Conservation (phyloP, 306 rosid species). For the Vigna trinervia region DNA sequence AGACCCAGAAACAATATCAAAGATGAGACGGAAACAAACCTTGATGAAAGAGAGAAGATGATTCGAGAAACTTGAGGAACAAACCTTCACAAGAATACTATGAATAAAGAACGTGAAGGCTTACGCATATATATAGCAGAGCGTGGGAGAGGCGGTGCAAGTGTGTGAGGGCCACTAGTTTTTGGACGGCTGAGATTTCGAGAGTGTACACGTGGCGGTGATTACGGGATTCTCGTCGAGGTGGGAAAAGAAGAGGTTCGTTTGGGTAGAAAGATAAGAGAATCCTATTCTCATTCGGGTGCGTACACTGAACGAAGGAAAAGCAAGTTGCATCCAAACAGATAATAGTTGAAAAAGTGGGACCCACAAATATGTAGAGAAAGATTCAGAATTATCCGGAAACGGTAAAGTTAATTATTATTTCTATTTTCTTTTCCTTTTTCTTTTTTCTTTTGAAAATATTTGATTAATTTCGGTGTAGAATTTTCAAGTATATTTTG, state of each 20-base stretch:
- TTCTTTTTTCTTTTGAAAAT: too few relatives aligned
- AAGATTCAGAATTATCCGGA: neutral
- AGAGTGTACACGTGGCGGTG: neutral
- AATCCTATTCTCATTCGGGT: constrained; percentile 1
- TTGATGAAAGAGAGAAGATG: neutral
- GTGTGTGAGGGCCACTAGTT: constrained; percentile 9
- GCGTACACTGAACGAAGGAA: constrained; percentile 16
- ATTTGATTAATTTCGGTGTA: too few relatives aligned
- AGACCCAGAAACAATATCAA: fast-evolving
- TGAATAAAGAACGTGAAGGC: neutral
- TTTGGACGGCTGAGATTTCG: constrained; percentile 4
- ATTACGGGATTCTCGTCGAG: neutral
- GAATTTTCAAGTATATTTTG: too few relatives aligned
- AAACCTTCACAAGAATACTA: neutral
- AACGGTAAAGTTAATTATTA: too few relatives aligned
- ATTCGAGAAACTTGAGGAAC: neutral
- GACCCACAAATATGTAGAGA: neutral
- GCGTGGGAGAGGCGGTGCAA: constrained; percentile 11
- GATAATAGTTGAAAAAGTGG: neutral
- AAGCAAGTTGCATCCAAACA: neutral
- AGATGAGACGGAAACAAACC: neutral
- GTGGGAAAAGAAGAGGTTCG: neutral
- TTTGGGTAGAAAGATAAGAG: neutral
- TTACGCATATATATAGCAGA: neutral
- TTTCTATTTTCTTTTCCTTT: too few relatives aligned